phyloP scores from a whole-genome alignment of 768 basidiomycete species.

The Mycena floridula region DNA sequence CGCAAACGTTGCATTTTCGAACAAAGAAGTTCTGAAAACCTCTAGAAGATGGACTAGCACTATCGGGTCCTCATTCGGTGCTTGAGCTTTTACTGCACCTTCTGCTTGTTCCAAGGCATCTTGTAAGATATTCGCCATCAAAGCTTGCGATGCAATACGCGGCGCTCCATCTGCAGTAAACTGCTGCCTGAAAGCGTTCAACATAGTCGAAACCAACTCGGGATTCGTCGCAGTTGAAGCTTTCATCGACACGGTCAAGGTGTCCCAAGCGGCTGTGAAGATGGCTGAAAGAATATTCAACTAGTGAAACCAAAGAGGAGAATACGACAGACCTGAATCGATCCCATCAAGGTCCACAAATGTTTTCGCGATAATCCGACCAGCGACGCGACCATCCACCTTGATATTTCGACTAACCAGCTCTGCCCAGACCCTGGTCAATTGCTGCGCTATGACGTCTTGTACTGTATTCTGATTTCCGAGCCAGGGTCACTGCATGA shows the following conservation, averaged over 20 bases:
- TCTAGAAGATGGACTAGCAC: no score
- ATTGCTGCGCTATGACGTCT: conserved; percentile 37
- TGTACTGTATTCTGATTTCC: conserved; percentile 3
- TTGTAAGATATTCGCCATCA: no score
- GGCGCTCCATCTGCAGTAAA: no score
- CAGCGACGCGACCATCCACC: conserved; percentile 38
- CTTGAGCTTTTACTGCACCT: no score
- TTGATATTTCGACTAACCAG: conserved; percentile 37
- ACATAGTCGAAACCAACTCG: conserved; percentile 17
- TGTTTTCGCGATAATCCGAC: conserved; percentile 36
- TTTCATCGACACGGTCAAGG: conserved; percentile 27
- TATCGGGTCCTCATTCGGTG: no score
- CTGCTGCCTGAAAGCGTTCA: not conserved
- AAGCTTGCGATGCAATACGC: no score
- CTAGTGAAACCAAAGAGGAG: no score
- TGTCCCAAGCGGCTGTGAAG: conserved; percentile 42
- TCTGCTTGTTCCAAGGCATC: no score
- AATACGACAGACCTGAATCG: conserved; percentile 37
- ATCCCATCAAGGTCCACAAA: conserved; percentile 23
- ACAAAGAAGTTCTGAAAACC: no score
- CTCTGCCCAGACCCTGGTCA: conserved; percentile 43
- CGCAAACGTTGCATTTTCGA: no score
- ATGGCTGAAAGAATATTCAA: no score
- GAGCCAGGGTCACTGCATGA: no score
- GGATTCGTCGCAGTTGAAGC: conserved; percentile 15